phyloP scores from a whole-genome alignment of 768 basidiomycete species.

The Coprinopsis cinerea region DNA sequence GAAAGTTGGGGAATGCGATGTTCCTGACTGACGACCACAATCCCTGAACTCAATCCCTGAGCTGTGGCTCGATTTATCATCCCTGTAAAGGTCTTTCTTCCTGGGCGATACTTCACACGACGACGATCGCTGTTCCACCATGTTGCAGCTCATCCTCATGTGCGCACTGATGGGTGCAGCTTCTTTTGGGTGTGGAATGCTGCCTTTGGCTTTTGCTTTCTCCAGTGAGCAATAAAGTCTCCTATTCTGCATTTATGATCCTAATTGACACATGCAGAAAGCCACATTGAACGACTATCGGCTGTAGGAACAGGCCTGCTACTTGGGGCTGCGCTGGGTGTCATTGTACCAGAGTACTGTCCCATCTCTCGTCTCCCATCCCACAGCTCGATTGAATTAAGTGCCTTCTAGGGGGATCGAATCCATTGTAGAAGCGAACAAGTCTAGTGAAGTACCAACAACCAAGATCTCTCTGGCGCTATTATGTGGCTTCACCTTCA shows the following conservation, averaged over 20 bases:
- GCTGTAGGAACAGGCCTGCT: slow-evolving; percentile 78
- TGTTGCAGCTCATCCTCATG: slow-evolving; percentile 49
- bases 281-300: slow-evolving; percentile 36
- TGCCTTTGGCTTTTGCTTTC: slow-evolving; percentile 70
- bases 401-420: slow-evolving; percentile 62
- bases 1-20: too few relatives aligned
- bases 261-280: background rate
- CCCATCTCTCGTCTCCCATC: background rate
- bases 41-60: too few relatives aligned
- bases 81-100: too few relatives aligned
- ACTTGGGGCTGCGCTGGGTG: slow-evolving; percentile 82
- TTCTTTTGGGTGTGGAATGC: slow-evolving; percentile 65
- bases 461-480: slow-evolving; percentile 57
- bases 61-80: too few relatives aligned
- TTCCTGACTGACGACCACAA: too few relatives aligned
- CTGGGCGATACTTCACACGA: too few relatives aligned
- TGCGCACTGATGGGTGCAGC: slow-evolving; percentile 52
- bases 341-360: slow-evolving; percentile 91
- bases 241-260: slow-evolving; percentile 9
- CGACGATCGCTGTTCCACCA: slow-evolving; percentile 12
- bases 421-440: slow-evolving; percentile 36
- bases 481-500: slow-evolving; percentile 54
- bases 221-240: slow-evolving; percentile 45
- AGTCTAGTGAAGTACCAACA: slow-evolving; percentile 36
- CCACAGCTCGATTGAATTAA: background rate